Evolutionary conservation across 2,329 filamentous ascomycete genomes (phyloP), one percentile per base, ranked within the genome.

Genomic region (Cylindrodendrum hubeiense): DNA sequence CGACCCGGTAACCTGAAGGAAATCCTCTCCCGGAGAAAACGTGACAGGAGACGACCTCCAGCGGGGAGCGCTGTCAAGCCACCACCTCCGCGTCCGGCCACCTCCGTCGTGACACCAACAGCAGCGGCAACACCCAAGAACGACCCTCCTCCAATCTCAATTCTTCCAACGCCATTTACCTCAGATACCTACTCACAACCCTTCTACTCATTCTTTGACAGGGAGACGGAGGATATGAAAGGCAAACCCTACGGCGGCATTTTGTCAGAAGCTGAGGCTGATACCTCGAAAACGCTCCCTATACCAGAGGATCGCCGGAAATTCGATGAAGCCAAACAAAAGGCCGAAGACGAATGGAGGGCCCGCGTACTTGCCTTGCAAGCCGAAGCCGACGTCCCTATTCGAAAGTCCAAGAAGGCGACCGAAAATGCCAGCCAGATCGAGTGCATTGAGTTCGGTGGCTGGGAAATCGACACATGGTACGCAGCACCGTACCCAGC

Each of bases 401-500:
- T 86, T 22, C 91, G 89, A 73, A 91, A 89, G 75, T 83, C 89
- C 19, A 90, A 90, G 71, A 97, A 97, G 76, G 84, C 91, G 4
- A 89, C 90, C n/a, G 93, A 93, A 0, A 93, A 94, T 28, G 93
- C 94, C 5, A 98, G 95, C 79, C 96, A 98, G 81, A 98, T 99
- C 78, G 97, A 98, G 79, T 98, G 95, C 81, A 97, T 99, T 82
- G 96, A 97, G 75, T 98, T 99, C 81, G 96, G 96, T 49, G 94
- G 94, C 55, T 97, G 92, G 86, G 96, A 99, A 79, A 99, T 99
- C 73, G 96, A 99, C 78, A 99, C 96, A 3, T 98, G 96, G 95
- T 98, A 99, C 81, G 95, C 96, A 30, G 96, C 96, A 41, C 97
- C 96, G 13, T 99, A 99, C 77, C 96, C 96, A 0, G 96, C 98